Conservation (phyloP, 352 stramenopile species). For the Globisporangium heterothallicum region DNA sequence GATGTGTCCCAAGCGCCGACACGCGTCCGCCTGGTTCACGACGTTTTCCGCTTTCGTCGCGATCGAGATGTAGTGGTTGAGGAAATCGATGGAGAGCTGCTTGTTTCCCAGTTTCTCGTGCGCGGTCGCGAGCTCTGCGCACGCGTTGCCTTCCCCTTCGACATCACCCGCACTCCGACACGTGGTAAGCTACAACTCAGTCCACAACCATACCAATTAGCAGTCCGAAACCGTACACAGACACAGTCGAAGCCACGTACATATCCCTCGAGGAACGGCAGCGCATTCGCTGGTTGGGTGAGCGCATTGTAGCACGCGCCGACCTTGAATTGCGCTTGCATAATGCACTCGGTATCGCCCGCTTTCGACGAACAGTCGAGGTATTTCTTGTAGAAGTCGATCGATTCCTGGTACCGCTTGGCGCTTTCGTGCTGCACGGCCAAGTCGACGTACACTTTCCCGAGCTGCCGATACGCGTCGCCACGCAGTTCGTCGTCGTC, state of each 20-base stretch:
- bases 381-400: slow-evolving; percentile 71
- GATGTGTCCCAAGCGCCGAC: slow-evolving; percentile 79
- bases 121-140: slow-evolving; percentile 82
- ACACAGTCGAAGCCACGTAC: slow-evolving; percentile 26
- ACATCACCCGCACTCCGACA: slow-evolving; percentile 47
- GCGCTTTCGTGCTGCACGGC: slow-evolving; percentile 39
- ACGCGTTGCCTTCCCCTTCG: slow-evolving; percentile 81
- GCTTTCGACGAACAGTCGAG: slow-evolving; percentile 67
- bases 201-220: neutral
- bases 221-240: neutral
- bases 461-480: slow-evolving; percentile 61
- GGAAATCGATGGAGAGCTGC: slow-evolving; percentile 79
- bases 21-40: slow-evolving; percentile 83
- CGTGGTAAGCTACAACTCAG: slow-evolving; percentile 31
- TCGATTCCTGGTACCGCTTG: slow-evolving; percentile 35
- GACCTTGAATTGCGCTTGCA: slow-evolving; percentile 69
- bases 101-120: slow-evolving; percentile 81
- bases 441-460: slow-evolving; percentile 71
- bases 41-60: slow-evolving; percentile 79
- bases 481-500: slow-evolving; percentile 49
- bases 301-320: slow-evolving; percentile 72
- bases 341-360: slow-evolving; percentile 48
- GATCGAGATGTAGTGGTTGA: slow-evolving; percentile 83
- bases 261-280: slow-evolving; percentile 83
- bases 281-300: slow-evolving; percentile 47